Evolutionary conservation across 441 rosid genomes (phyloP), one percentile per base, ranked within the genome.

Genomic region (Gossypium davidsonii): DNA sequence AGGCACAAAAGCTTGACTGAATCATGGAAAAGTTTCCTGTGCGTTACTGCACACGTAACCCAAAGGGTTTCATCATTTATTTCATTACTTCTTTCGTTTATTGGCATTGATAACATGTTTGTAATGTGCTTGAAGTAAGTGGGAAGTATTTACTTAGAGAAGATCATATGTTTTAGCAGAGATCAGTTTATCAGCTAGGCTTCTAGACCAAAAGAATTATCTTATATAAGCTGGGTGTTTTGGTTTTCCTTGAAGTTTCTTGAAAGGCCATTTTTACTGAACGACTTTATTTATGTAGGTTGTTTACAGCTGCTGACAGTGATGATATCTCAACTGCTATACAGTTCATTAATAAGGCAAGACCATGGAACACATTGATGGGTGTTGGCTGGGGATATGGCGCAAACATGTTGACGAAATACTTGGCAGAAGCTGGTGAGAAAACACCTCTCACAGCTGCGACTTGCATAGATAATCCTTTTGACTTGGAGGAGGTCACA

Each of bases 291-390:
- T 79, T 74, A 17, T 90, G 91, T 87, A 95, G 99, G 97, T 88
- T 95, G 80, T 95, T 93, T 83, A 84, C 99, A 74, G 99, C 98
- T 76, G 98, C 89, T 84, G 99, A 93, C 74, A 91, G 99, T 77
- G 97, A 93, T 85, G 99, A 95, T 88, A 70, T 95, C 86, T 87
- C 81, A 80, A 79, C 89, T 80, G 90, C 92, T 79, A 64, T 91
- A 82, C 89, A 82, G 73, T 95, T 86, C 78, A 79, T 95, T 79
- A 85, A 67, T 72, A 90, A 90, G 85, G 85, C 87, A 52, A 90
- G 98, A 86, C 97, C 97, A n/a, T 88, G 97, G 97, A 89, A 96
- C 23, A 85, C 97, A 23, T 75, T 95, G 73, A 85, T 87, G 91
- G 89, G 88, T 57, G 86, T 95, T 81, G 99, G 98, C 37, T 84